Percentiles rank a stretch among this genome's conserved stretches.
These are phyloP conservation scores for Kluyveromyces wickerhamii DNA, from an alignment of 805 yeast species.

Conservation along the genomic window DNA sequence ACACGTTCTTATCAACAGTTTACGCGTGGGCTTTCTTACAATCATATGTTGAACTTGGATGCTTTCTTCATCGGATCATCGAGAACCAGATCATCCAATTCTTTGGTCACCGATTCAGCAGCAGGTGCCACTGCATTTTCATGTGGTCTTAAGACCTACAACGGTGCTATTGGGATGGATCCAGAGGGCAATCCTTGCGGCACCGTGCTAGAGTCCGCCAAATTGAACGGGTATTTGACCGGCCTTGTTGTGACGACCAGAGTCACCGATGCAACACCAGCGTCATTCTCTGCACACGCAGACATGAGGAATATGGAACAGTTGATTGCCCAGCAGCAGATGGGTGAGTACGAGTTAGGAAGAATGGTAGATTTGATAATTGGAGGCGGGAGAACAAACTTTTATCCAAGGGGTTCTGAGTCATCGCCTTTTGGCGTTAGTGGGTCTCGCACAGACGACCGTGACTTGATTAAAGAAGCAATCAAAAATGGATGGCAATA, in stretches of 20 bases:
- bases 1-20: constrained; percentile 69
- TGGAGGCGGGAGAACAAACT: constrained; percentile 90
- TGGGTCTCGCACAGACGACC: constrained; percentile 64
- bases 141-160: constrained; percentile 75
- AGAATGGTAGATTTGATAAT: constrained; percentile 73
- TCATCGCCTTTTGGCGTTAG: constrained; percentile 20
- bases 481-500: constrained; percentile 46
- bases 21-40: constrained; percentile 35
- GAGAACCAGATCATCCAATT: constrained; percentile 69
- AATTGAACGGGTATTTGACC: constrained; percentile 69
- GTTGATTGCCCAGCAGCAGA: constrained; percentile 77
- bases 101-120: constrained; percentile 87
- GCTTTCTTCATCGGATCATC: constrained; percentile 71
- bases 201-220: constrained; percentile 80
- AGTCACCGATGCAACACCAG: constrained; percentile 93
- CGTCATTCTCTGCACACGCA: constrained; percentile 77
- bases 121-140: constrained; percentile 96
- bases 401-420: constrained; percentile 41
- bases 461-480: constrained; percentile 63
- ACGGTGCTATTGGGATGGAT: constrained; percentile 87
- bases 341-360: constrained; percentile 77
- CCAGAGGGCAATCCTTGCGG: constrained; percentile 71
- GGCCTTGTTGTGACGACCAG: constrained; percentile 91
- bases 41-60: constrained; percentile 57
- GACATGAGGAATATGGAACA: constrained; percentile 72